Conservation (phyloP, 2,329 filamentous ascomycete genomes). For the Colletotrichum spinosum region DNA sequence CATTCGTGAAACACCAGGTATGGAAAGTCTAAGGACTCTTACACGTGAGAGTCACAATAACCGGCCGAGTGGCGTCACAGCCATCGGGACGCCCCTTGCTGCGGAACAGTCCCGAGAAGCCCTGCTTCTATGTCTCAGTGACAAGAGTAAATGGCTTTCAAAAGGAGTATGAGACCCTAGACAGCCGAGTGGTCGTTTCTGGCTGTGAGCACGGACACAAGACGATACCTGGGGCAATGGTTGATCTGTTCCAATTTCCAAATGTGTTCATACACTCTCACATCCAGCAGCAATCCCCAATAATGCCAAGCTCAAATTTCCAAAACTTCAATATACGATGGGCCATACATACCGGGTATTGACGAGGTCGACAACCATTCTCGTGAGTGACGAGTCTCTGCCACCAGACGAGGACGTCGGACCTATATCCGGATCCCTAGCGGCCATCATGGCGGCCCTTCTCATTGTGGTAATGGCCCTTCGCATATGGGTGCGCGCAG, state of each 20-base stretch:
- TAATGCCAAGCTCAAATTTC: too few relatives aligned
- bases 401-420: slow-evolving; percentile 49
- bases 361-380: not conserved
- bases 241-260: too few relatives aligned
- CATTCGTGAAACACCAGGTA: not conserved
- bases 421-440: slow-evolving; percentile 45
- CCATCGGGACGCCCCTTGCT: not conserved
- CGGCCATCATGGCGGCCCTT: slow-evolving; percentile 45
- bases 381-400: slow-evolving; percentile 47
- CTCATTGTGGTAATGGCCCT: slow-evolving; percentile 45
- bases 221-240: too few relatives aligned
- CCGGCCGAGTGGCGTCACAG: slow-evolving; percentile 3
- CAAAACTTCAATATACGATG: not conserved
- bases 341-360: not conserved
- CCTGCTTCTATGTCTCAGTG: not conserved
- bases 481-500: slow-evolving; percentile 46
- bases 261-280: too few relatives aligned
- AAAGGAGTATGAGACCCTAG: too few relatives aligned
- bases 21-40: slow-evolving; percentile 9
- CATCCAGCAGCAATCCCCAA: too few relatives aligned
- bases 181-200: too few relatives aligned
- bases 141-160: too few relatives aligned
- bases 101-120: not conserved
- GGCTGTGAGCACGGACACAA: too few relatives aligned
- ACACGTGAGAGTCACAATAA: not conserved